A percentile compares a stretch with the other conserved stretches of the same genome.
Evolutionary conservation across 805 yeast genomes (phyloP).

Genomic region (Sugiyamaella chiloensis): DNA sequence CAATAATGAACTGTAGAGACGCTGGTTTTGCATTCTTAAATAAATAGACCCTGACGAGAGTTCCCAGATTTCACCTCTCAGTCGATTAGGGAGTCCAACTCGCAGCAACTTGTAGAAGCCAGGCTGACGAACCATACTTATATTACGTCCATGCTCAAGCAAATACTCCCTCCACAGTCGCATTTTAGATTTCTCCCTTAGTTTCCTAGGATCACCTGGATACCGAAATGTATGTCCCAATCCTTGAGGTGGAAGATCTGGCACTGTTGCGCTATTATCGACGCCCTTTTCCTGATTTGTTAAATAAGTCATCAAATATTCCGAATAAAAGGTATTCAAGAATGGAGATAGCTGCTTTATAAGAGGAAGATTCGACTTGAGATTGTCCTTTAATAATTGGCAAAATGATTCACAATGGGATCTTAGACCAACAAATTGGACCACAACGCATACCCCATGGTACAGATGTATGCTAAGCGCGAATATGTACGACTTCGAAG

Average conservation of each 20-base stretch:
- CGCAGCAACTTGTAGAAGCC: conserved; percentile 79
- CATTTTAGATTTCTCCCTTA: conserved; percentile 79
- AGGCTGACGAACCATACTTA: conserved; percentile 69
- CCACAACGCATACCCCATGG: conserved; percentile 56
- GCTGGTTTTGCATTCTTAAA: conserved; percentile 58
- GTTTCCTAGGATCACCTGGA: conserved; percentile 81
- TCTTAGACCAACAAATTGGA: conserved; percentile 76
- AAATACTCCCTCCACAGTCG: conserved; percentile 93
- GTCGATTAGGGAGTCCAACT: conserved; percentile 89
- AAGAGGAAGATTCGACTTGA: conserved; percentile 60
- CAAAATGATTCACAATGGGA: conserved; percentile 81
- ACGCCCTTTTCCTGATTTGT: conserved; percentile 34
- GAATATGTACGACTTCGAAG: conserved; percentile 70
- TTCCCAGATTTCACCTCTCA: conserved; percentile 98
- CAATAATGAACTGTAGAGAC: conserved; percentile 57
- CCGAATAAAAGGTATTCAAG: conserved; percentile 75
- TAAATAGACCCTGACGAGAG: conserved; percentile 82
- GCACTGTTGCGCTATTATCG: not conserved
- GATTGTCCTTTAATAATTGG: conserved; percentile 54
- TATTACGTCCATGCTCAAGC: conserved; percentile 76
- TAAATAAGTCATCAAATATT: conserved; percentile 50
- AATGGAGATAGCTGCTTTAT: conserved; percentile 64
- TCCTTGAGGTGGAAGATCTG: conserved; percentile 73
- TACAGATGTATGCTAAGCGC: conserved; percentile 71
- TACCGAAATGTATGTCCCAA: conserved; percentile 78